Conservation (phyloP, 202 grass and related monocot genomes). For the Tripidium arundinaceum region DNA sequence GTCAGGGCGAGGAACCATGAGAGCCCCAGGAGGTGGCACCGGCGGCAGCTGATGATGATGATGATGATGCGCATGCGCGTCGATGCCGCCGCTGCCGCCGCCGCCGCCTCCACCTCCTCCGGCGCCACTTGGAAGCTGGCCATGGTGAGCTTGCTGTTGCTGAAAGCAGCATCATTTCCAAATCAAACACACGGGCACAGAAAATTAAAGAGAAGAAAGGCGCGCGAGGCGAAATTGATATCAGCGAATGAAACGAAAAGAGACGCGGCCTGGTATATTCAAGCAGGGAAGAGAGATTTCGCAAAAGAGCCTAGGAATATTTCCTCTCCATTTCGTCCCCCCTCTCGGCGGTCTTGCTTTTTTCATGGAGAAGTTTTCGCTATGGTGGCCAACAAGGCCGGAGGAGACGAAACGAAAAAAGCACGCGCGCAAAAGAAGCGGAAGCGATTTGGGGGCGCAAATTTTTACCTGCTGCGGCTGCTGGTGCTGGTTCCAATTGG, state of each 20-base stretch:
- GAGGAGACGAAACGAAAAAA: conserved; percentile 6
- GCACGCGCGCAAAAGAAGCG: background rate
- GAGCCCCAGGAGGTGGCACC: conserved; percentile 7
- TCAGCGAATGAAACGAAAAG: conserved; percentile 24
- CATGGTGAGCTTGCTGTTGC: conserved; percentile 47
- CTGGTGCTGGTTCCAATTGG: conserved; percentile 79
- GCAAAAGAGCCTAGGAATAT: conserved; percentile 61
- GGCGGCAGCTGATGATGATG: conserved; percentile 34
- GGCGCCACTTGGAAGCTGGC: background rate
- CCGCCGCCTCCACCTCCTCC: background rate
- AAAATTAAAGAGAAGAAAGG: conserved; percentile 37
- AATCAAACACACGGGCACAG: conserved; percentile 31
- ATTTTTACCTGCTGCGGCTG: conserved; percentile 38
- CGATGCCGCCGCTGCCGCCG: conserved; percentile 3
- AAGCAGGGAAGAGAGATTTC: conserved; percentile 35
- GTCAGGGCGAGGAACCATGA: conserved; percentile 35
- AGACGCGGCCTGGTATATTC: conserved; percentile 60
- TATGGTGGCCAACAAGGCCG: background rate
- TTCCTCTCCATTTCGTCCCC: conserved; percentile 44
- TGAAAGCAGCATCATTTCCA: conserved; percentile 32
- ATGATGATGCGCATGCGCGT: conserved; percentile 27
- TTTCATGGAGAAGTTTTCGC: conserved; percentile 55
- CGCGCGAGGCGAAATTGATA: conserved; percentile 22
- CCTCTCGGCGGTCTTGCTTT: conserved; percentile 47
- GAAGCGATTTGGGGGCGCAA: background rate